Conservation (phyloP, 148 eudicot genomes). For the Dysphania ambrosioides region DNA sequence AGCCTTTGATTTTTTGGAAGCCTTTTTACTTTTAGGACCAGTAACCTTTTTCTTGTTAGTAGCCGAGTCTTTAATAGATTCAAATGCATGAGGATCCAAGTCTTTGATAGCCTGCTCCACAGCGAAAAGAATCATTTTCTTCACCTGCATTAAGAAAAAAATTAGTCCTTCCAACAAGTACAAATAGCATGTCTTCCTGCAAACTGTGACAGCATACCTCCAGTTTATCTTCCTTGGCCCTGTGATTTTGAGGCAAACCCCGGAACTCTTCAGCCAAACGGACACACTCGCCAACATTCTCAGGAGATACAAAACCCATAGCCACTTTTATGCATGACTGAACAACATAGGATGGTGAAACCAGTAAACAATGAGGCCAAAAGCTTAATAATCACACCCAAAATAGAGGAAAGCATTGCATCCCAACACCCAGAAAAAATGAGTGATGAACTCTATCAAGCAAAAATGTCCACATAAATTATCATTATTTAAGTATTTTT, state of each 20-base stretch:
- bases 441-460: too few species aligned
- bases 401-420: too few species aligned
- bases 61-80: too few species aligned
- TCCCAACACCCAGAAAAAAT: too few species aligned
- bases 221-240: constrained; percentile 35
- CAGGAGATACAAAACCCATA: constrained; percentile 38
- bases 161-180: neutral
- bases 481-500: too few species aligned
- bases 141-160: constrained; percentile 17
- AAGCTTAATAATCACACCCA: too few species aligned
- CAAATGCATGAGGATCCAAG: too few species aligned
- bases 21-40: too few species aligned
- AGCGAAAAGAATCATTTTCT: constrained; percentile 23
- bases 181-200: neutral
- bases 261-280: constrained; percentile 32
- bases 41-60: too few species aligned
- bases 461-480: too few species aligned
- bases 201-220: constrained; percentile 23
- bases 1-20: too few species aligned
- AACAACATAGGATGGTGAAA: constrained; percentile 2
- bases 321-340: constrained; percentile 42
- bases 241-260: constrained; percentile 27
- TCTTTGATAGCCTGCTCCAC: constrained; percentile 5
- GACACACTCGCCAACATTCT: constrained; percentile 29
- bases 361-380: neutral